These are phyloP conservation scores for Bruguiera gymnorhiza DNA, from an alignment of 345 rosid species.

Conservation along the genomic window DNA sequence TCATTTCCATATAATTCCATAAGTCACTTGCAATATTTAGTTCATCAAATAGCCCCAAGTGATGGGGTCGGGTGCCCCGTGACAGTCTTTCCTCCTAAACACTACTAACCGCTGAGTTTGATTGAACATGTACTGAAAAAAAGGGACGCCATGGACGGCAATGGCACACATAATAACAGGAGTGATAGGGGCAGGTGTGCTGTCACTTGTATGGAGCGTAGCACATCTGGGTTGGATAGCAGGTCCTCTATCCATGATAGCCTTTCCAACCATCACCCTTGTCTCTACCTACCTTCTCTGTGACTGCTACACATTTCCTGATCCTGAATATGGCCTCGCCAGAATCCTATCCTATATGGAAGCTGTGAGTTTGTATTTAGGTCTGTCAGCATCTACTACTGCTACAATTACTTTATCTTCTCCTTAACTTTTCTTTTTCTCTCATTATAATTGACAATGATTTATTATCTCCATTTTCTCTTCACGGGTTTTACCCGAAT, in stretches of 20 bases:
- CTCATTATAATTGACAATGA: too few species aligned
- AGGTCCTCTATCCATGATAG: constrained; percentile 46
- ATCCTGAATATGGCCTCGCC: constrained; percentile 45
- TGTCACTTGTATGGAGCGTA: constrained; percentile 70
- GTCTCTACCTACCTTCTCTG: constrained; percentile 46
- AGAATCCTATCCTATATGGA: constrained; percentile 42
- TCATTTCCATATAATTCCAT: too few species aligned
- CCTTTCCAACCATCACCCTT: constrained; percentile 51
- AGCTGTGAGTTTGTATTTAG: constrained; percentile 54
- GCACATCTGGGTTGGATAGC: constrained; percentile 75
- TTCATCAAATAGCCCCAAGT: too few species aligned
- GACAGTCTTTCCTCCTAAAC: too few species aligned
- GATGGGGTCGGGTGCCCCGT: too few species aligned
- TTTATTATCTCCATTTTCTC: too few species aligned
- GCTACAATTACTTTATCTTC: background rate
- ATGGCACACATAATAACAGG: constrained; percentile 67
- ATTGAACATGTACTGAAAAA: too few species aligned
- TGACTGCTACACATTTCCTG: constrained; percentile 52
- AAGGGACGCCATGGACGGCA: constrained; percentile 63
- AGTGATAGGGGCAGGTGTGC: constrained; percentile 78
- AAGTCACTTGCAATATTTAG: too few species aligned
- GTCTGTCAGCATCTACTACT: constrained; percentile 14
- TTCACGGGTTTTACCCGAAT: too few species aligned
- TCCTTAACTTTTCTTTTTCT: too few species aligned
- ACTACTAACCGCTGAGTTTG: too few species aligned